Evolutionary conservation across 129 eudicot species (phyloP), one percentile per base, ranked within the genome.

Genomic region (Kitagawia praeruptora): DNA sequence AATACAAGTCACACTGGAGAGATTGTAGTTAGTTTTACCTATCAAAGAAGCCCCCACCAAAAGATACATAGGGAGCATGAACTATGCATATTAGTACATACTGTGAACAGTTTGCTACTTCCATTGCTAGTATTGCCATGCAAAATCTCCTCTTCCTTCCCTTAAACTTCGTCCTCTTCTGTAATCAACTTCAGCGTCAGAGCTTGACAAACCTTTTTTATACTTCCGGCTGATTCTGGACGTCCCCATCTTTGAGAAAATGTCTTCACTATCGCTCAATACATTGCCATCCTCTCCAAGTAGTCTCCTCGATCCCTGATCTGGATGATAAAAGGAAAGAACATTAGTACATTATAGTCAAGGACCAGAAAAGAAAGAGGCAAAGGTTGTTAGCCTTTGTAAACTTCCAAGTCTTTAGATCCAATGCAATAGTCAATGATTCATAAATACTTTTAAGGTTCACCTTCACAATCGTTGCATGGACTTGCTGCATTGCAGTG

Each of bases 161-260:
- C 93, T 91, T 85, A 91, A 87, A 84, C 96, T 91, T 82, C 96
- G 84, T 28, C 94, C 97, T 86, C 99, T 90, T 82, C 97, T 89
- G 82, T 95, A 95, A 45, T 95, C 99, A 37, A 75, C 77, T 85
- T 95, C 99, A 15, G 99, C 99, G 86, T 95, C 99, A 31, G 99
- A 95, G 83, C 87, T 90, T 46, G 97, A 75, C 40, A 75, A 75
- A 27, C 97, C 91, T 79, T 54, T 75, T 12, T 83, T 82, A 83
- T 81, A 86, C 82, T 89, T 91, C 53, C 88, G 83, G 51, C 81
- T 83, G 21, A 23, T 44, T 84, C 92, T 86, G 14, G 86, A 75
- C 80, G 80, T 82, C 51, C 92, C 91, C 93, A 88, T 88, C 81
- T 77, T 88, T 28, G 92, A 84, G 77, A 88, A 90, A 42, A 92